Percentiles rank a stretch among this genome's conserved stretches.
Evolutionary conservation across 129 eudicot genomes (phyloP).

Genomic region (Helianthus annuus): HanXRQr2.0-SUNRISE NC_035440.2:20096871-20097370

Average conservation of each 20-base stretch:
- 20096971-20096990: slow-evolving; percentile 9
- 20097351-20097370: not conserved
- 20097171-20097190: not conserved
- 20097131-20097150: not conserved
- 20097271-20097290: slow-evolving; percentile 6
- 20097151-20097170: slow-evolving; percentile 9
- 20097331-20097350: not conserved
- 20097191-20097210: slow-evolving; percentile 10
- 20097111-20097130: slow-evolving; percentile 11
- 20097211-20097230: not conserved
- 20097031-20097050: slow-evolving; percentile 8
- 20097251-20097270: slow-evolving; percentile 9
- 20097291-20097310: slow-evolving; percentile 5
- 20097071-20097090: not conserved
- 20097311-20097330: slow-evolving; percentile 6
- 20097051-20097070: slow-evolving; percentile 10
- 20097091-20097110: not conserved
- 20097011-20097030: slow-evolving; percentile 15
- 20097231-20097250: slow-evolving; percentile 15
- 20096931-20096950: slow-evolving; percentile 4
- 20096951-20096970: not conserved
- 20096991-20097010: slow-evolving; percentile 6
- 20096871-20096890: slow-evolving; percentile 14
- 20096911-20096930: slow-evolving; percentile 11
- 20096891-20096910: slow-evolving; percentile 16